Evolutionary conservation across 441 rosid genomes (phyloP), one percentile per base, ranked within the genome.

Genomic region (Francoa sonchifolia): DNA sequence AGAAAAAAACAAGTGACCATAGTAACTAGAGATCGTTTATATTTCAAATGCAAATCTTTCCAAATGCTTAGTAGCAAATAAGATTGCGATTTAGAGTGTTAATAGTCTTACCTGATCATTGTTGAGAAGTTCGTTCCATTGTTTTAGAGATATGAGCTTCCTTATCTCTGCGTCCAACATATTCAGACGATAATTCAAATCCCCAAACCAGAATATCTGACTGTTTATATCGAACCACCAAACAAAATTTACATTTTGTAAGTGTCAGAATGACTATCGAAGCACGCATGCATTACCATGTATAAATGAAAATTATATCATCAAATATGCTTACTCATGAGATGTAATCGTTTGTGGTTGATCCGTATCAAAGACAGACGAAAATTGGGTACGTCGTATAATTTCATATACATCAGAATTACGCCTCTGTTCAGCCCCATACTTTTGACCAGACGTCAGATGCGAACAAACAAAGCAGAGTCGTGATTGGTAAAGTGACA

Each of bases 381-480:
- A 65, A 67, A 92, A 92, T 42, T 47, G 67, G 9, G 99, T 92
- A 6, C 97, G 86, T 6, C 71, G 51, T 15, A 72, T 63, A 47
- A 92, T 92, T 72, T 92, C 99, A 19, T 57, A 42, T 20, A 87
- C 99, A 65, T 92, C 85, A 31, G 92, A 71, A 49, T 87, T 92
- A 41, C 99, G 90, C 71, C 88, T 69, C 38, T 77, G 82, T 33
- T 75, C 86, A 19, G 90, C 94, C 39, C 98, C 87, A 6, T 82
- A 81, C 50, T 76, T 87, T 63, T 92, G 97, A 25, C 99, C 99
- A 2, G 99, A 92, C 14, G 99, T 71, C 72, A 92, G 74, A 72
- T 92, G 99, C 47, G 97, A 83, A 57, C 95, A 92, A 17, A 92
- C 97, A 27, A 92, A 92, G 79, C 99, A 92, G 63, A 92, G 20